Base-by-base conservation (phyloP, 495 filamentous ascomycete genomes). In the Xylaria castorea region DNA sequence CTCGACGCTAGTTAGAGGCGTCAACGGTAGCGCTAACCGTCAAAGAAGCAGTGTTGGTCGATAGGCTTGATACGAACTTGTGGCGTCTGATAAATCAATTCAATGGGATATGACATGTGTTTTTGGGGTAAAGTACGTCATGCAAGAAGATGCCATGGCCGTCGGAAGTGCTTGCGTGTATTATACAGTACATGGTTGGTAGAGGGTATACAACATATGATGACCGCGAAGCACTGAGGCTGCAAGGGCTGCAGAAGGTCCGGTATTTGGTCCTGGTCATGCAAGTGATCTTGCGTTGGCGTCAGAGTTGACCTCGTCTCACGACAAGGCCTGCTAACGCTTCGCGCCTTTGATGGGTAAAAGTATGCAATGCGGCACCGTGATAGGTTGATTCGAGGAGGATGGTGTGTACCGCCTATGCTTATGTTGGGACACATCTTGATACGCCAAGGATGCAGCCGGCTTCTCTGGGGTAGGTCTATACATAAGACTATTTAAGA, bases 261-360 rank as follows among this genome's bases (percentile, higher is more conserved):
- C 70, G 70, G 70, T 66, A 72, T 66, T 71, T 65, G 36, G 61
- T 51, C 48, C 50, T 66, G 22, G 38, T 71, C n/a, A 72, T 72
- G 70, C 70, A 67, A 46, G 70, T 72, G 70, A 72, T 72, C 70
- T 57, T 72, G 70, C 70, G 63, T 72, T 61, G 70, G 70, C 50
- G 70, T 71, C 50, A 69, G 50, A 40, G 66, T 60, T 69, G 51
- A 34, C 18, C 27, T 69, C 62, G 50, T 60, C 50, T 44, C 36
- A 69, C 66, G 51, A 66, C 58, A 51, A 66, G 64, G 42, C 64
- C 42, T 25, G 38, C 27, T 42, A 50, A 36, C 32, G 64, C 44
- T 38, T 66, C 18, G 64, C 22, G 27, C 44, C 30, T 50, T 51
- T 51, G 48, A 50, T 53, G 32, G 58, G 60, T 38, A 42, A 46